A percentile compares a stretch with the other conserved stretches of the same genome.
Conservation (phyloP, 2,329 filamentous ascomycete genomes). For the Colletotrichum orchidophilum region DNA sequence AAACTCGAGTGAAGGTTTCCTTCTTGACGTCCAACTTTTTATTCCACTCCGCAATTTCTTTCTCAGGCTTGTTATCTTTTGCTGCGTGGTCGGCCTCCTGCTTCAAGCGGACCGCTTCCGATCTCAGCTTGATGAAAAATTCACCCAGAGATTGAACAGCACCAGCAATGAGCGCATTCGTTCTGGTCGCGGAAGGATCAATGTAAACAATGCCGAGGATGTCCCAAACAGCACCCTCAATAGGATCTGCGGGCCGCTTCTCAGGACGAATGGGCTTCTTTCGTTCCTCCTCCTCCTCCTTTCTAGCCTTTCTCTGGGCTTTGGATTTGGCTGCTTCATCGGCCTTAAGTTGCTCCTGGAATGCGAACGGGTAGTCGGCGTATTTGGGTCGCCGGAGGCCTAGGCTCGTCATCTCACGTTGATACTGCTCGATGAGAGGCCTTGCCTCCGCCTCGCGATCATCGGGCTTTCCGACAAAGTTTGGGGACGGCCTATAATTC, state of each 20-base stretch:
- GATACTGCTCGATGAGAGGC: conserved; percentile 50
- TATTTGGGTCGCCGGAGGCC: conserved; percentile 56
- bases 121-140: conserved; percentile 57
- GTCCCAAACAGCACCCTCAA: conserved; percentile 63
- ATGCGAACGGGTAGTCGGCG: conserved; percentile 53
- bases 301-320: conserved; percentile 55
- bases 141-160: conserved; percentile 63
- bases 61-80: conserved; percentile 52
- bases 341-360: conserved; percentile 57
- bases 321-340: conserved; percentile 57
- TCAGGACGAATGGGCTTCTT: conserved; percentile 53
- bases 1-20: conserved; percentile 58
- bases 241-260: conserved; percentile 54
- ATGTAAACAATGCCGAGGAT: conserved; percentile 60
- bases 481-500: conserved; percentile 50
- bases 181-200: conserved; percentile 50
- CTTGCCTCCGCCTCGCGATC: conserved; percentile 53
- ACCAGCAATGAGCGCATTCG: conserved; percentile 52
- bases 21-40: conserved; percentile 54
- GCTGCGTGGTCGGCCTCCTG: conserved; percentile 53
- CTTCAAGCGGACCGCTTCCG: conserved; percentile 58
- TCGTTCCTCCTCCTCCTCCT: conserved; percentile 51
- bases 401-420: conserved; percentile 51
- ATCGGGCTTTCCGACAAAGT: conserved; percentile 49
- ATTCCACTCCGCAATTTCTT: conserved; percentile 49